These are phyloP conservation scores for Dalbergia oliveri DNA, from an alignment of 306 rosid species.

Conservation along the genomic window DNA sequence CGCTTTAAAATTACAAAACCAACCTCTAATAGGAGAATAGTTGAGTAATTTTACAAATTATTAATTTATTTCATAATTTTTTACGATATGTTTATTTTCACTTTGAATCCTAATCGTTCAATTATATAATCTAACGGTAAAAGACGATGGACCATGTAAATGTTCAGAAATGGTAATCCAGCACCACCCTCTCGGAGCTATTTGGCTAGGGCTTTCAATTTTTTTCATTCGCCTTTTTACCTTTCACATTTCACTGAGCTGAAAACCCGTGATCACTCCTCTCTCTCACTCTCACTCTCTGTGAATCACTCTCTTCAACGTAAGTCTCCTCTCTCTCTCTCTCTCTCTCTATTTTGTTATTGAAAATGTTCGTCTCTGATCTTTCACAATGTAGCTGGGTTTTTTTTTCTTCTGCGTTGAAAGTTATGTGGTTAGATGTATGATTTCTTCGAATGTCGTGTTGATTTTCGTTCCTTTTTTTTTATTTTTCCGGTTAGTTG, in stretches of 20 bases:
- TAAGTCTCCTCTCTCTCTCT: constrained; percentile 19
- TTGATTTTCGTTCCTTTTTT: background rate
- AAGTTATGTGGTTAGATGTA: constrained; percentile 15
- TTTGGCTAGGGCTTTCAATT: background rate
- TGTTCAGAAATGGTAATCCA: no score
- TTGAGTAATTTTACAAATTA: no score
- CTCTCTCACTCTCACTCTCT: background rate
- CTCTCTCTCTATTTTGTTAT: background rate
- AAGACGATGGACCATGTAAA: no score
- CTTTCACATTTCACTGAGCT: background rate
- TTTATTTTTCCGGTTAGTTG: background rate
- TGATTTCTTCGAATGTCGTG: constrained; percentile 10
- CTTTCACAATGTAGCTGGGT: background rate
- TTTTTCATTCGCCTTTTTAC: background rate
- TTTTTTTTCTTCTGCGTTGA: background rate
- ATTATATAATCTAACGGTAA: no score
- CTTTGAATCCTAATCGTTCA: no score
- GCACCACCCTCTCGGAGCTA: no score
- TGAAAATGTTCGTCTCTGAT: background rate
- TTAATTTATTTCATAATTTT: no score
- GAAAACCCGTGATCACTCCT: background rate
- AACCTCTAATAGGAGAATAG: no score
- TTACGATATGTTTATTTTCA: no score
- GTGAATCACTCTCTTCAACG: background rate
- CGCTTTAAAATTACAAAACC: no score